These are phyloP conservation scores for Groenewaldozyma salmanticensis DNA, from an alignment of 805 yeast genomes.

Conservation along the genomic window DNA sequence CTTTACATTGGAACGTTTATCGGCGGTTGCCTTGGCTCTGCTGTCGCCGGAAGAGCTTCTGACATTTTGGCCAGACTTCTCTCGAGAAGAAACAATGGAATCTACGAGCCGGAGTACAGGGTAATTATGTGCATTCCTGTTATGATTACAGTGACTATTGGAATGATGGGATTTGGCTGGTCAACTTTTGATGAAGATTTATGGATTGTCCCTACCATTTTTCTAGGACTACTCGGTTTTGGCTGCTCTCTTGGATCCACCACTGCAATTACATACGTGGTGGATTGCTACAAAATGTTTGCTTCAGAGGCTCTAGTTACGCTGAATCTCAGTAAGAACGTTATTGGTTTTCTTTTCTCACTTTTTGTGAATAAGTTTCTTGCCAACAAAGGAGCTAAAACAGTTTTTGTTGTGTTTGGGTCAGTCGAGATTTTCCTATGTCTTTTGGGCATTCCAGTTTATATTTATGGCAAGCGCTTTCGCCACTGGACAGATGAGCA, in stretches of 20 bases:
- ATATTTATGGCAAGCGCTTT: slow-evolving; percentile 42
- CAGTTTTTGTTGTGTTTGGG: slow-evolving; percentile 45
- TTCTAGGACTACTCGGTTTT: slow-evolving; percentile 47
- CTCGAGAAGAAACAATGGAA: slow-evolving; percentile 39
- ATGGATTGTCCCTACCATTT: slow-evolving; percentile 51
- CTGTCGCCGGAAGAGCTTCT: slow-evolving; percentile 41
- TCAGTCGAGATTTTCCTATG: slow-evolving; percentile 41
- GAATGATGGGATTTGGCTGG: slow-evolving; percentile 60
- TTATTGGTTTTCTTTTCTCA: slow-evolving; percentile 46
- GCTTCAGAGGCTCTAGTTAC: slow-evolving; percentile 53
- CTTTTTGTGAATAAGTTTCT: slow-evolving; percentile 43
- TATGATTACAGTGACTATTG: slow-evolving; percentile 34
- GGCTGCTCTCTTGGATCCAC: slow-evolving; percentile 56
- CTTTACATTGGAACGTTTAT: slow-evolving; percentile 47
- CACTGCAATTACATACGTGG: slow-evolving; percentile 49
- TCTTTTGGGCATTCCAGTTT: slow-evolving; percentile 40
- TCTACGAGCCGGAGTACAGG: slow-evolving; percentile 56
- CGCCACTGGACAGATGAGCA: slow-evolving; percentile 44
- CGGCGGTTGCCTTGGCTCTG: slow-evolving; percentile 50
- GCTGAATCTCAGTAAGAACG: slow-evolving; percentile 44
- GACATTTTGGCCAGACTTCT: slow-evolving; percentile 40
- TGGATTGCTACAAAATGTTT: slow-evolving; percentile 46
- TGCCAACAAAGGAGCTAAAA: slow-evolving; percentile 33
- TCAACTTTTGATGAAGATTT: slow-evolving; percentile 35
- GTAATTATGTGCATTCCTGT: slow-evolving; percentile 45